phyloP scores from a whole-genome alignment of 2,329 filamentous ascomycete genomes.

The Penicillium sp. region DNA sequence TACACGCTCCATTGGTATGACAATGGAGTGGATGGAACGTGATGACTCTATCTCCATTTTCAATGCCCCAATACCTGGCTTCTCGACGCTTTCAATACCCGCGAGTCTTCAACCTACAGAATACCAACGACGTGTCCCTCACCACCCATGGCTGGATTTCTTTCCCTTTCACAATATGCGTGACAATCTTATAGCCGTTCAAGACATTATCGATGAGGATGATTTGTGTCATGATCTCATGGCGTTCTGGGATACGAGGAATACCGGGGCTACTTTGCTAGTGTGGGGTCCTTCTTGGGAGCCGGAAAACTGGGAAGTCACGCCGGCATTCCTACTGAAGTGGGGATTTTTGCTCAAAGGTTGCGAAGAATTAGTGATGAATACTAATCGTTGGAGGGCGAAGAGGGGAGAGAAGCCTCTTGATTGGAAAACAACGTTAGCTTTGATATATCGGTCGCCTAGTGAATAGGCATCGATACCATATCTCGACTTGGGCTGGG shows the following conservation, averaged over 20 bases:
- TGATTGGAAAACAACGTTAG: constrained; percentile 4
- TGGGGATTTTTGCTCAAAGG: constrained; percentile 37
- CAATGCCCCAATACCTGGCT: constrained; percentile 5
- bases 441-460: neutral
- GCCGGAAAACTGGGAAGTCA: constrained; percentile 38
- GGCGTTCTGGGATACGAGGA: constrained; percentile 22
- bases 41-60: constrained; percentile 20
- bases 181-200: constrained; percentile 36
- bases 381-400: constrained; percentile 36
- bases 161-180: constrained; percentile 41
- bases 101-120: constrained; percentile 33
- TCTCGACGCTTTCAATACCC: constrained; percentile 13
- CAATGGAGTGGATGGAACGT: constrained; percentile 7
- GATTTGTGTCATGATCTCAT: constrained; percentile 38
- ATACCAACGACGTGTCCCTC: constrained; percentile 31
- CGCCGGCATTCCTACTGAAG: constrained; percentile 33
- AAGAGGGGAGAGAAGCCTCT: constrained; percentile 31
- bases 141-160: constrained; percentile 42
- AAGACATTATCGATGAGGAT: constrained; percentile 33
- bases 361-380: constrained; percentile 29
- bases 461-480: neutral
- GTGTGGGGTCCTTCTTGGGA: constrained; percentile 41
- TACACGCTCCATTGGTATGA: constrained; percentile 20
- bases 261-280: constrained; percentile 19
- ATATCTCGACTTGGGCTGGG: neutral